A percentile compares a stretch with the other conserved stretches of the same genome.
Evolutionary conservation across 1,139 yeast species (phyloP).

Genomic region (Suhomyces wounanorum): DNA sequence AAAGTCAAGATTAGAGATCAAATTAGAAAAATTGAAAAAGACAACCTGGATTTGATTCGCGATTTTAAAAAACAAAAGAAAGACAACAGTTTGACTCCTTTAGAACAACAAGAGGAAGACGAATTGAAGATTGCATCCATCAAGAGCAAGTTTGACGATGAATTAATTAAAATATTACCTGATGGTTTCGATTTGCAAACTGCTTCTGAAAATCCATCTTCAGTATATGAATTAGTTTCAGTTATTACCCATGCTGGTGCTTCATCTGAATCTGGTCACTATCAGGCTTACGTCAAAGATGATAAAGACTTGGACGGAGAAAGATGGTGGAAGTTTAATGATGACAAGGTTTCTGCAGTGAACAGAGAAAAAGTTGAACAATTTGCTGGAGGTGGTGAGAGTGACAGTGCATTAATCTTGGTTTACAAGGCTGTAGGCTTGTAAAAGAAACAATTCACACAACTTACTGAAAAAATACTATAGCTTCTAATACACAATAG

Average conservation of each 20-base stretch:
- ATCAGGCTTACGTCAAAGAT: conserved; percentile 84
- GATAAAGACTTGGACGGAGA: conserved; percentile 63
- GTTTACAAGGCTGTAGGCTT: conserved; percentile 79
- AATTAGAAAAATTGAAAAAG: conserved; percentile 75
- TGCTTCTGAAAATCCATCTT: conserved; percentile 80
- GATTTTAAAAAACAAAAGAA: conserved; percentile 73
- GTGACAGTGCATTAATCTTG: conserved; percentile 89
- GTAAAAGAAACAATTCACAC: conserved; percentile 16
- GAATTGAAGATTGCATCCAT: conserved; percentile 49
- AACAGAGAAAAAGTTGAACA: conserved; percentile 77
- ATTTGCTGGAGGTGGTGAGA: conserved; percentile 96
- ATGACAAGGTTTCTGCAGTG: conserved; percentile 81
- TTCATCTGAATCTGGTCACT: conserved; percentile 96
- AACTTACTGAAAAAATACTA: background rate
- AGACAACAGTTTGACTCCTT: conserved; percentile 38
- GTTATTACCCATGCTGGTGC: conserved; percentile 94
- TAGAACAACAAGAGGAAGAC: conserved; percentile 50
- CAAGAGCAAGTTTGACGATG: conserved; percentile 47
- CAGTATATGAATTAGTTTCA: conserved; percentile 80
- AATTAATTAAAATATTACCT: conserved; percentile 43
- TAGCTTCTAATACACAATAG: background rate
- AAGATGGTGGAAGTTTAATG: conserved; percentile 94
- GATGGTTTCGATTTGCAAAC: conserved; percentile 31
- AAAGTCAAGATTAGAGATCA: conserved; percentile 77
- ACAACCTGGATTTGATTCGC: conserved; percentile 68